phyloP scores from a whole-genome alignment of 1,139 yeast species.

The Chernovozyma aurita region DNA sequence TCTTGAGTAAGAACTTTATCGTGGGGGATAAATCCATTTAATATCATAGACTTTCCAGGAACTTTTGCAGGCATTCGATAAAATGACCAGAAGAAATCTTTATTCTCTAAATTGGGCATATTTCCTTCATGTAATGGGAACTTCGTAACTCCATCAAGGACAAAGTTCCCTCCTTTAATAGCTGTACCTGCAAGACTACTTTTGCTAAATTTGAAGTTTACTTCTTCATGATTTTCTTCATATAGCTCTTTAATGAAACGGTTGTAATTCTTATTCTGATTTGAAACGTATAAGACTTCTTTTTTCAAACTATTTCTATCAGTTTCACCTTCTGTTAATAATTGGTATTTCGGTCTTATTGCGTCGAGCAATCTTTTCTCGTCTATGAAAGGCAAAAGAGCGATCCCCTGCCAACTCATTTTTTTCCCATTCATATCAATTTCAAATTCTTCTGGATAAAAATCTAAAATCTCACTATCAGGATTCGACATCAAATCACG shows the following conservation, averaged over 20 bases:
- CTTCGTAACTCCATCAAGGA: conserved; percentile 39
- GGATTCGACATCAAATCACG: conserved; percentile 78
- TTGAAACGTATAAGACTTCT: conserved; percentile 59
- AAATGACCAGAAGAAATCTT: conserved; percentile 49
- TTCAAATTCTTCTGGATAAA: conserved; percentile 83
- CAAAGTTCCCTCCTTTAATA: conserved; percentile 39
- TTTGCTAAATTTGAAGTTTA: conserved; percentile 42
- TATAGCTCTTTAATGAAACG: conserved; percentile 32
- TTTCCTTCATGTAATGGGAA: conserved; percentile 62
- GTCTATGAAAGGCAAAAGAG: conserved; percentile 85
- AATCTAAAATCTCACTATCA: conserved; percentile 82
- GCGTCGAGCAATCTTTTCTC: conserved; percentile 65
- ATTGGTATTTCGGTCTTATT: conserved; percentile 61
- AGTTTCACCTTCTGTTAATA: conserved; percentile 63
- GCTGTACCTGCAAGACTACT: conserved; percentile 71
- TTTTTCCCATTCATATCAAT: conserved; percentile 95
- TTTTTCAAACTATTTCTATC: conserved; percentile 64
- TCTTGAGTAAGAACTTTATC: conserved; percentile 58
- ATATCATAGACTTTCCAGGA: conserved; percentile 72
- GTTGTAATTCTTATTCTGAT: conserved; percentile 46
- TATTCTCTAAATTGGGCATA: conserved; percentile 54
- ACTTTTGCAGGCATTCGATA: conserved; percentile 54
- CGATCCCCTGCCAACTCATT: conserved; percentile 94
- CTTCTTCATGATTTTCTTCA: conserved; percentile 23
- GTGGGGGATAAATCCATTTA: conserved; percentile 73